A percentile compares a stretch with the other conserved stretches of the same genome.
Evolutionary conservation across 495 filamentous ascomycete species (phyloP).

Genomic region (Amorphotheca resinae): DNA sequence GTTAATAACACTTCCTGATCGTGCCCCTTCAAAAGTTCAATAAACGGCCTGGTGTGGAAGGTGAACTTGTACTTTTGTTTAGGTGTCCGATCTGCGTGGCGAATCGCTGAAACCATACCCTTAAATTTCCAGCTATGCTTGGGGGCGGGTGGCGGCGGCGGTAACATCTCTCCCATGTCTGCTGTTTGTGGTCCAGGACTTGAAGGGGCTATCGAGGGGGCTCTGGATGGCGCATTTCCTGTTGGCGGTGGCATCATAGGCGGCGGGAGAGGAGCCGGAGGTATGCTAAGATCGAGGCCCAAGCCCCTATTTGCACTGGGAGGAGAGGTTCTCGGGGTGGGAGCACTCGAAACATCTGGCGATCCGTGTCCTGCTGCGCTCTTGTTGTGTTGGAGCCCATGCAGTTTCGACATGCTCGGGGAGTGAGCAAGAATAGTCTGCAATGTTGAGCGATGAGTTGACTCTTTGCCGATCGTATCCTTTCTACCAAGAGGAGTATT

Average conservation of each 20-base stretch:
- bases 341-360: conserved; percentile 30
- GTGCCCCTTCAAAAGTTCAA: conserved; percentile 85
- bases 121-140: conserved; percentile 97
- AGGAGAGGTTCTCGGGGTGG: conserved; percentile 37
- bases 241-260: conserved; percentile 10
- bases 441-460: conserved; percentile 23
- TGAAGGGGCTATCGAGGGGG: conserved; percentile 29
- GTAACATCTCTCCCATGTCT: conserved; percentile 28
- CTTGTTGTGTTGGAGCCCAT: conserved; percentile 25
- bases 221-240: conserved; percentile 29
- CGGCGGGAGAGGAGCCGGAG: conserved; percentile 12
- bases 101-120: conserved; percentile 92
- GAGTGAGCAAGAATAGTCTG: conserved; percentile 44
- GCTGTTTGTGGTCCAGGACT: conserved; percentile 26
- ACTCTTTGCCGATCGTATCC: conserved; percentile 6
- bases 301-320: conserved; percentile 25
- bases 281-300: conserved; percentile 21
- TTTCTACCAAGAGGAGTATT: conserved; percentile 4
- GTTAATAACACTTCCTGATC: conserved; percentile 93
- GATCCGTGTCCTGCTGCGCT: conserved; percentile 10
- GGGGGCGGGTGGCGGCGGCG: conserved; percentile 57
- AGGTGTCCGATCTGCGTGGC: conserved; percentile 91
- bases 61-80: conserved; percentile 99
- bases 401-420: conserved; percentile 50
- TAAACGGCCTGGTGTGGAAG: conserved; percentile 92